phyloP scores from a whole-genome alignment of 495 filamentous ascomycete genomes.

The Aspergillus bertholletiae region DNA sequence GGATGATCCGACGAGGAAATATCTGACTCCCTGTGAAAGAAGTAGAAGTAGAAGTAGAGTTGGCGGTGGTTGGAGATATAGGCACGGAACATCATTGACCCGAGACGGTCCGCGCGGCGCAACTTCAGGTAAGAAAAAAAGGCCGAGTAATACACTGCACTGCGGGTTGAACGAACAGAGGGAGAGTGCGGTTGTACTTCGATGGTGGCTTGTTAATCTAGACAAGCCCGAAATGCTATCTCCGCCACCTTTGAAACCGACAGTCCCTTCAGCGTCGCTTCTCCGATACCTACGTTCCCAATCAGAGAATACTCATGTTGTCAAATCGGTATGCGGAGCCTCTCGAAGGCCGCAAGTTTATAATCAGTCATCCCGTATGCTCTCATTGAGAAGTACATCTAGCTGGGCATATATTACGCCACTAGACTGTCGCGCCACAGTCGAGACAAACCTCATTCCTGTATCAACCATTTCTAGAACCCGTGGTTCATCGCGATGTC shows the following conservation, averaged over 20 bases:
- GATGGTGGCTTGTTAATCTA: not conserved
- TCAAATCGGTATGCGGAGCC: constrained; percentile 33
- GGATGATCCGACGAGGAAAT: too few species aligned
- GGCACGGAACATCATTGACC: constrained; percentile 15
- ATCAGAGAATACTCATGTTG: constrained; percentile 49
- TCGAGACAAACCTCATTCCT: constrained; percentile 8
- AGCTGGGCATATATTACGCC: constrained; percentile 21
- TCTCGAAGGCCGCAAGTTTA: constrained; percentile 4
- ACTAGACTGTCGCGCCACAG: constrained; percentile 8
- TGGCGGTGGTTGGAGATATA: not conserved
- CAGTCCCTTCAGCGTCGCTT: constrained; percentile 55
- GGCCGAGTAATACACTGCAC: not conserved
- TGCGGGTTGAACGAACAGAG: not conserved
- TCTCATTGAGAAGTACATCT: constrained; percentile 16
- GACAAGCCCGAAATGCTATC: constrained; percentile 35
- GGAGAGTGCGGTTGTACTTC: not conserved
- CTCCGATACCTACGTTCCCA: constrained; percentile 62
- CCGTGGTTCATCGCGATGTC: constrained; percentile 13
- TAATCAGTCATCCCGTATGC: not conserved
- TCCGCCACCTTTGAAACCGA: constrained; percentile 30
- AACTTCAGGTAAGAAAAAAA: constrained; percentile 4
- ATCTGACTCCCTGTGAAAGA: too few species aligned
- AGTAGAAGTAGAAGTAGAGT: not conserved
- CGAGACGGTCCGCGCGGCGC: not conserved
- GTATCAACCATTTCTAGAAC: constrained; percentile 2